These are phyloP conservation scores for Puccinia horiana DNA, from an alignment of 1,284 basidiomycete species.

Conservation along the genomic window DNA sequence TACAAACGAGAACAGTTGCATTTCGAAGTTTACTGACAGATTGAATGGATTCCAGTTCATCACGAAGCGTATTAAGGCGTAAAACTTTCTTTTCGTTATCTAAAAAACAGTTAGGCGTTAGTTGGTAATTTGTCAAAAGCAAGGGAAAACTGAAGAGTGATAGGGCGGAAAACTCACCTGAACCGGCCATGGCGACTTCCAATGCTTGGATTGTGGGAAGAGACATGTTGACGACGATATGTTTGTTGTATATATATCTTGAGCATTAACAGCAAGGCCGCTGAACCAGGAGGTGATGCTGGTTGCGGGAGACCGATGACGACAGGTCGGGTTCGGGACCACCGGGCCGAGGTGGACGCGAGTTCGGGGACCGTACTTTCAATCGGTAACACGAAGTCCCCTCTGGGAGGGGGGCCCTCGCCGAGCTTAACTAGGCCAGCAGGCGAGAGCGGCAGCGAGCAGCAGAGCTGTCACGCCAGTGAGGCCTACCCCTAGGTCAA, in stretches of 20 bases:
- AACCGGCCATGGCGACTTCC: slow-evolving; percentile 8
- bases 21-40: slow-evolving; percentile 2
- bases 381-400: too few species aligned
- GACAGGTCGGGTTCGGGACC: neutral
- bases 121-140: neutral
- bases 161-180: slow-evolving; percentile 1
- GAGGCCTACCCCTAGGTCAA: too few species aligned
- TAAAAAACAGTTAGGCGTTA: neutral
- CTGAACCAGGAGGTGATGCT: neutral
- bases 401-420: too few species aligned
- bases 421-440: too few species aligned
- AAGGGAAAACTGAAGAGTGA: neutral
- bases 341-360: neutral
- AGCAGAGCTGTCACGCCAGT: too few species aligned
- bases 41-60: slow-evolving; percentile 44
- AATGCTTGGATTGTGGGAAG: slow-evolving; percentile 14
- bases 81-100: slow-evolving; percentile 47
- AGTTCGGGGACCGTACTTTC: too few species aligned
- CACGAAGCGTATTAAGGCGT: slow-evolving; percentile 24
- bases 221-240: neutral
- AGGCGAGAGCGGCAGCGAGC: too few species aligned
- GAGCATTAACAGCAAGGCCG: neutral
- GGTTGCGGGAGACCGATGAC: neutral
- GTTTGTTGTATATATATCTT: neutral
- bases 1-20: neutral